phyloP scores from a whole-genome alignment of 768 basidiomycete species.

The Crassisporium funariophilum region DNA sequence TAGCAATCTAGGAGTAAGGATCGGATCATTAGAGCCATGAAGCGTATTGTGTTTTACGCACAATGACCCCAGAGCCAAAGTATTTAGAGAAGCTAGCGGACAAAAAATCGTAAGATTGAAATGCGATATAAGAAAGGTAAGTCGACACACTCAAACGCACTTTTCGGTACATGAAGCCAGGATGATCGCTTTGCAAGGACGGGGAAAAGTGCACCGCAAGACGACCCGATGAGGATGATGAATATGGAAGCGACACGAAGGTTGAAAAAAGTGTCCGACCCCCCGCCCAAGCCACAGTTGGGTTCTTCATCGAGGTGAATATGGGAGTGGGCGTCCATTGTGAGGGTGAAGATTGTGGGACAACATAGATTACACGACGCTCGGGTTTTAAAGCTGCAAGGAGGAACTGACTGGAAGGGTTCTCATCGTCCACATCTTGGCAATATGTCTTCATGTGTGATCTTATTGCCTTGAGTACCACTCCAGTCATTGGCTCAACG shows the following conservation, averaged over 20 bases:
- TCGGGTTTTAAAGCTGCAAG: too few species aligned
- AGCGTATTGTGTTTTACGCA: slow-evolving; percentile 38
- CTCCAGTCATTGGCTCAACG: too few species aligned
- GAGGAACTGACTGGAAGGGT: too few species aligned
- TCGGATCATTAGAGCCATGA: slow-evolving; percentile 5
- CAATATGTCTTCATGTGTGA: too few species aligned
- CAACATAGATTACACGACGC: too few species aligned
- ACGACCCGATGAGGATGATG: slow-evolving; percentile 65
- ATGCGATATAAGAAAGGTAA: neutral
- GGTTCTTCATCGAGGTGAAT: too few species aligned
- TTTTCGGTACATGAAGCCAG: slow-evolving; percentile 57
- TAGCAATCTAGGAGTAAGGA: slow-evolving; percentile 64
- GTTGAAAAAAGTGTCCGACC: slow-evolving; percentile 46
- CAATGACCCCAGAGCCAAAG: slow-evolving; percentile 90
- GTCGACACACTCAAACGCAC: slow-evolving; percentile 70
- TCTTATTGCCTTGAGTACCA: too few species aligned
- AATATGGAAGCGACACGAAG: slow-evolving; percentile 77
- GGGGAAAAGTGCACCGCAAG: slow-evolving; percentile 69
- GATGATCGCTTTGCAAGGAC: slow-evolving; percentile 56
- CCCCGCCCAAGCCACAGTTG: slow-evolving; percentile 57
- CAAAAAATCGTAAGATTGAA: slow-evolving; percentile 13
- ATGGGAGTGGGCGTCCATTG: too few species aligned
- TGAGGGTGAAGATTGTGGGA: too few species aligned
- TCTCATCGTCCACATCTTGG: too few species aligned
- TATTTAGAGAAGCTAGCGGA: slow-evolving; percentile 77